A percentile compares a stretch with the other conserved stretches of the same genome.
Conservation (phyloP, 164 flowering plant genomes). For the Vitis labrusca region DNA sequence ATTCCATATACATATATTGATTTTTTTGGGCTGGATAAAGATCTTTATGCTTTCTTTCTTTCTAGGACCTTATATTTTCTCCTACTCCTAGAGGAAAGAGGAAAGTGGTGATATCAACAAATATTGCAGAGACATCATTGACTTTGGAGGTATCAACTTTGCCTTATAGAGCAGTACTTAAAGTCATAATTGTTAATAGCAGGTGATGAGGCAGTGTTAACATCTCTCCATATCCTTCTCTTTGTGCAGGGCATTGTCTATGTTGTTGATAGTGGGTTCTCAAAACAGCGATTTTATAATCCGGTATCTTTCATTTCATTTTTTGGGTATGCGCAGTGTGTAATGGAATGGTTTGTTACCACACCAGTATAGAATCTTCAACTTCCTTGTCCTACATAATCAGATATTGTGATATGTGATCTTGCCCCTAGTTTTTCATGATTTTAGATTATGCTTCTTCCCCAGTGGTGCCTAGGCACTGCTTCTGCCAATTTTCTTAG, state of each 20-base stretch:
- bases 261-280: slow-evolving; percentile 97
- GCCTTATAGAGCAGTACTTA: background rate
- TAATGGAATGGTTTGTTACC: background rate
- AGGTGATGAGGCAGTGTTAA: background rate
- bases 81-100: slow-evolving; percentile 94
- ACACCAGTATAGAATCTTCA: background rate
- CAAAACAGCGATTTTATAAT: slow-evolving; percentile 93
- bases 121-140: slow-evolving; percentile 97
- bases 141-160: slow-evolving; percentile 74
- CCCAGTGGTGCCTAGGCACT: background rate
- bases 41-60: slow-evolving; percentile 15
- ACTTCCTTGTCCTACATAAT: background rate
- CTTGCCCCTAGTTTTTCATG: no score
- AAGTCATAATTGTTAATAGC: no score
- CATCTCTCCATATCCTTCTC: slow-evolving; percentile 3
- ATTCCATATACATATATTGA: background rate
- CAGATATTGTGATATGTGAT: background rate
- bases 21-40: background rate
- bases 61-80: slow-evolving; percentile 80
- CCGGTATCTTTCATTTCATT: slow-evolving; percentile 55
- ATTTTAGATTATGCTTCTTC: no score
- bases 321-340: background rate
- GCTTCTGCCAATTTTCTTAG: background rate
- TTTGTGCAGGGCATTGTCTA: slow-evolving; percentile 83
- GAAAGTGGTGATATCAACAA: slow-evolving; percentile 90